Evolutionary conservation across 257 asterid genomes (phyloP), one percentile per base, ranked within the genome.

Genomic region (Solanum corneliomulleri): DNA sequence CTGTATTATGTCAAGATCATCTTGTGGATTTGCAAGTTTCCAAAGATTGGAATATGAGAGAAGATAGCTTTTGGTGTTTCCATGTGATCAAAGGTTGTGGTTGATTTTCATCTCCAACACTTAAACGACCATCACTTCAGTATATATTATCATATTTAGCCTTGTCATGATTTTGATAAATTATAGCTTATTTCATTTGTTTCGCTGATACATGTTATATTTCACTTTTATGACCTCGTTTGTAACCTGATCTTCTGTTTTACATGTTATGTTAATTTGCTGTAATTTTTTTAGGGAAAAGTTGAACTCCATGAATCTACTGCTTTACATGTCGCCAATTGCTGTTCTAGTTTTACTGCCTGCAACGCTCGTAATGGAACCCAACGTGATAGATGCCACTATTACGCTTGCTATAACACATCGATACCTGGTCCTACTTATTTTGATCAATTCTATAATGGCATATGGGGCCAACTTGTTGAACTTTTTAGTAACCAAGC

Each of bases 301-400:
- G 60, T 78, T 90, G 75, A 90, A 90, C 82, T 90, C 92, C 62
- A 90, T 90, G 92, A 90, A 90, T 88, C 85, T 90, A 56, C 89
- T 90, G 71, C 85, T 90, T 87, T 90, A 90, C 89, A 90, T 90
- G 92, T 90, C 92, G 11, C 92, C 92, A 16, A 84, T 90, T 20
- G 92, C 92, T 84, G 91, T 90, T 69, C 86, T 90, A 62, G 83
- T 88, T 35, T 83, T 90, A 39, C 87, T 90, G 66, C 92, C 92
- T 18, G 92, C 91, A 60, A 90, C 91, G 60, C 88, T 90, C 12
- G 23, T 78, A 70, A 90, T 90, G 92, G 92, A 90, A 81, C 89
- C 89, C 86, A 90, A 90, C 64, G 91, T 90, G 25, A 88, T 90
- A 60, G 89, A 90, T 49, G 87, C 87, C 72, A 86, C 92, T 13